Evolutionary conservation across 1,284 basidiomycete species (phyloP), one percentile per base, ranked within the genome.

Genomic region (Kalmanozyma brasiliensis): DNA sequence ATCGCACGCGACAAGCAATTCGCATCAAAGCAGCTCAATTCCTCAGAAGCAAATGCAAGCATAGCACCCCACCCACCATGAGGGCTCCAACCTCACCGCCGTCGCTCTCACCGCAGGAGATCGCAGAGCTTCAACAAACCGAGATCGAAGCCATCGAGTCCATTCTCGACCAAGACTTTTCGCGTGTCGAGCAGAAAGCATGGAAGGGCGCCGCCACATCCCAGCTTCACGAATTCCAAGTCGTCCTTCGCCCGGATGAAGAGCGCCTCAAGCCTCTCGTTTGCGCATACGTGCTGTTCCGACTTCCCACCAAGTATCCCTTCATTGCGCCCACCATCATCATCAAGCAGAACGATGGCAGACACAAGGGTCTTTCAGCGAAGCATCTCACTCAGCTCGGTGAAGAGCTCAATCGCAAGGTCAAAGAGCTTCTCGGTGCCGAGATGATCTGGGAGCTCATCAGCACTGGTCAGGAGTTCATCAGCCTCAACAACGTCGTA

Each of bases 391-490:
- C 33, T 30, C 49, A 49, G 40, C 67, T 82, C 14, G 53, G 37
- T 34, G 62, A 53, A 32, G 58, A 58, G 33, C 58, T 81, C 44
- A 56, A 59, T 20, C 42, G 38, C 14, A 74, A 74, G 14, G 76
- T 79, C n/a, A 68, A 60, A 20, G 45, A 57, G 22, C 66, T 80
- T 14, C 38, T 81, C 4, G 81, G 80, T 19, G 66, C 75, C 11
- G 81, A 82, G 36, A 83, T 83, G 82, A 64, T 83, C 26, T 83
- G 80, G 75, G 82, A 83, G 59, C 68, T 82, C 29, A 75, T 81
- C 44, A 71, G 49, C 8, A 29, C 49, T 23, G 77, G 62, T 3
- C 77, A 79, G 43, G 79, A 81, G 26, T 80, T 61, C 17, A 76
- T 81, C 53, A 76, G 72, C 34, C 4, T 38, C 26, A 60, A 78